Conservation (phyloP, 495 filamentous ascomycete genomes). For the Penicillium macrosclerotiorum region DNA sequence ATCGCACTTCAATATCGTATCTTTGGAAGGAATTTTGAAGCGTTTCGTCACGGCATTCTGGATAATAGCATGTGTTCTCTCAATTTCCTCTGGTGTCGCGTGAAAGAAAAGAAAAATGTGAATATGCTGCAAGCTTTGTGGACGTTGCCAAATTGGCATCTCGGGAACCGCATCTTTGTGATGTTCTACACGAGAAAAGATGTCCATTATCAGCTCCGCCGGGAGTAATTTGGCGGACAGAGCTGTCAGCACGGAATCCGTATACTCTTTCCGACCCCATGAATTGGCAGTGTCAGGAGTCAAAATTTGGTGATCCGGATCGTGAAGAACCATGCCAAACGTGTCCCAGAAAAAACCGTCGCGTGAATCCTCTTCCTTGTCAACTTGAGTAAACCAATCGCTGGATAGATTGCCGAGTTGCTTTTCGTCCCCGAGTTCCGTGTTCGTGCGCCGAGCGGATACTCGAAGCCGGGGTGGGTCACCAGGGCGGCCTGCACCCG, state of each 20-base stretch:
- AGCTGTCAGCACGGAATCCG: too few species aligned
- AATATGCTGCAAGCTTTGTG: not conserved
- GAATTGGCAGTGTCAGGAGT: not conserved
- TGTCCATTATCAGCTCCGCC: too few species aligned
- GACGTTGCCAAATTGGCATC: not conserved
- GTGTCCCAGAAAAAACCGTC: not conserved
- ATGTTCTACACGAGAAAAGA: too few species aligned
- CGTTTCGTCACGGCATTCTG: not conserved
- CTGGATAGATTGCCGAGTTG: too few species aligned
- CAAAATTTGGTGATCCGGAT: not conserved
- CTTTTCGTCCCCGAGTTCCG: too few species aligned
- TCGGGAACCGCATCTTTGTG: not conserved
- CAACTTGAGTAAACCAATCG: not conserved
- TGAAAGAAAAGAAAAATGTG: not conserved
- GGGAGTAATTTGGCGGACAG: too few species aligned
- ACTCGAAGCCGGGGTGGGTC: too few species aligned
- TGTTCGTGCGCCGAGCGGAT: too few species aligned
- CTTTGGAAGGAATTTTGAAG: not conserved
- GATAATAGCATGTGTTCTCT: not conserved
- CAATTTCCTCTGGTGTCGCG: not conserved
- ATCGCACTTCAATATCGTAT: not conserved
- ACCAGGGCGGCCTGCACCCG: too few species aligned
- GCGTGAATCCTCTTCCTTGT: not conserved
- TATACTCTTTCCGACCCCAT: too few species aligned
- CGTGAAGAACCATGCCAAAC: not conserved